Conservation (phyloP, 2,329 filamentous ascomycete species). For the Hysterium pulicare region DNA sequence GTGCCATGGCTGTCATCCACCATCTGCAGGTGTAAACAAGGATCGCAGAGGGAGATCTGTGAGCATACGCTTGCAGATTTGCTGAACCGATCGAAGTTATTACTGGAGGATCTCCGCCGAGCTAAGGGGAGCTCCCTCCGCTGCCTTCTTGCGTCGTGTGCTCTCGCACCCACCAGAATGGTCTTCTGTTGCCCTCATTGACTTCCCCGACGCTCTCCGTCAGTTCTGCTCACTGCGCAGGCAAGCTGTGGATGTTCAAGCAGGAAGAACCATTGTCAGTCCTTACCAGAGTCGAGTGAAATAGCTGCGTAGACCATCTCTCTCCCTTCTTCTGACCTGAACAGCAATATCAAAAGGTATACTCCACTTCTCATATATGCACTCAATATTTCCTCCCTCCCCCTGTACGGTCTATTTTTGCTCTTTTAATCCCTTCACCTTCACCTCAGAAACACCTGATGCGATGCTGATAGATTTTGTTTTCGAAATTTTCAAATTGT, state of each 20-base stretch:
- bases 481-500: conserved; percentile 8
- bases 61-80: conserved; percentile 17
- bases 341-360: conserved; percentile 14
- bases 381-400: background rate
- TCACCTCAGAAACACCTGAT: too few relatives aligned
- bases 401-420: background rate
- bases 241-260: background rate
- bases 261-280: background rate
- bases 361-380: background rate
- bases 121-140: conserved; percentile 21
- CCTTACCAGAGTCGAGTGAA: background rate
- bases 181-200: conserved; percentile 8
- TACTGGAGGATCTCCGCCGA: conserved; percentile 38
- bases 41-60: conserved; percentile 31
- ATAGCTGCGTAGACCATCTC: background rate
- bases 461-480: background rate
- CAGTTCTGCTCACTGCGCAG: background rate
- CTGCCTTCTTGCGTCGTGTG: conserved; percentile 28
- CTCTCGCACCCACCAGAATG: conserved; percentile 22
- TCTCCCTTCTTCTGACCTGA: conserved; percentile 2
- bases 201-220: background rate
- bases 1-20: conserved; percentile 37
- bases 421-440: background rate
- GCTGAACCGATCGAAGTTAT: conserved; percentile 36
- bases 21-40: conserved; percentile 35